phyloP scores from a whole-genome alignment of 2,329 filamentous ascomycete species.

The Cadophora sp. region DNA sequence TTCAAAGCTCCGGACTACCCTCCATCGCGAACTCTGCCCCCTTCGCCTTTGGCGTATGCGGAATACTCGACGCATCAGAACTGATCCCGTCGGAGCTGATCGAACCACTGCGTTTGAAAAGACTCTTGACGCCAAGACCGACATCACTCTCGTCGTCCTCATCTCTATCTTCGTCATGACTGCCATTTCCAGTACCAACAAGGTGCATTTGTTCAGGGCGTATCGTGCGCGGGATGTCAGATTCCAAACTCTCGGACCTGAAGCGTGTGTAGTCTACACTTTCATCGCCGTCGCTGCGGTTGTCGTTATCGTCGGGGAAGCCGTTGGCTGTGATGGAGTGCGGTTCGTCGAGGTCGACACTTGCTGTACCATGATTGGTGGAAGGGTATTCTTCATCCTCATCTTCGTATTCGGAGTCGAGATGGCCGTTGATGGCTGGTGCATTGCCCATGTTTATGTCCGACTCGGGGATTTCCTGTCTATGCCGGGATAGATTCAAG shows the following conservation, averaged over 20 bases:
- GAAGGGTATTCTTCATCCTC: slow-evolving; percentile 15
- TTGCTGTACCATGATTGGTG: slow-evolving; percentile 18
- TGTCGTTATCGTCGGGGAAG: background rate
- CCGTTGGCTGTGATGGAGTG: slow-evolving; percentile 6
- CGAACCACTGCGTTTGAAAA: background rate
- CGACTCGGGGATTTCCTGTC: slow-evolving; percentile 6
- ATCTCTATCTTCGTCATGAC: background rate
- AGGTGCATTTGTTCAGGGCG: background rate
- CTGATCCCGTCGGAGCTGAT: background rate
- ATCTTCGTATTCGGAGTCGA: slow-evolving; percentile 9
- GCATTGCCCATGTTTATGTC: slow-evolving; percentile 3
- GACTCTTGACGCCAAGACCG: background rate
- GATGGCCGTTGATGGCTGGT: background rate
- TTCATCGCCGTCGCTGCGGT: background rate
- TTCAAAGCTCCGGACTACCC: background rate
- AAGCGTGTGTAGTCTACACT: background rate
- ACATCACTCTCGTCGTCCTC: slow-evolving; percentile 7
- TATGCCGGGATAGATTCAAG: background rate
- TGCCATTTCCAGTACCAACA: background rate
- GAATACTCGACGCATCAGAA: slow-evolving; percentile 13
- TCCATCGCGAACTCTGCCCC: background rate
- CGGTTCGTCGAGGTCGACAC: slow-evolving; percentile 17
- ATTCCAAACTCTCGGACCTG: background rate
- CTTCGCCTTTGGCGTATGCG: background rate
- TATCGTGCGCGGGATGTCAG: background rate